phyloP scores from a whole-genome alignment of 192 early-diverging fungal species.

The Backusella morwellensis region DNA sequence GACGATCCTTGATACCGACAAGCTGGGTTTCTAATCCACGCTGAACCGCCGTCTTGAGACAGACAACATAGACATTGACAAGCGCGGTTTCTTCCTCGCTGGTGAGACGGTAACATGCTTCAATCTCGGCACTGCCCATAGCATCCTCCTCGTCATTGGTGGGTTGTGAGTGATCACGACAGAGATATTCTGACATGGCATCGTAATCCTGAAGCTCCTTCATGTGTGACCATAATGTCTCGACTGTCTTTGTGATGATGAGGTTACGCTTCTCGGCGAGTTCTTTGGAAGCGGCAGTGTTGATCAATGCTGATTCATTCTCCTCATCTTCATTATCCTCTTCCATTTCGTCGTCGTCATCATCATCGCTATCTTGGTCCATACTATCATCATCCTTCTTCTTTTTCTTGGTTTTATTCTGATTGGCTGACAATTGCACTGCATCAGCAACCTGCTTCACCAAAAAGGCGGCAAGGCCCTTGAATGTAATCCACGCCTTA shows the following conservation, averaged over 20 bases:
- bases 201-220: constrained; percentile 44
- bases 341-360: not conserved
- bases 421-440: not conserved
- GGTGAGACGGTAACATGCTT: constrained; percentile 41
- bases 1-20: not conserved
- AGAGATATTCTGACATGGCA: constrained; percentile 49
- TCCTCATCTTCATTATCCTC: not conserved
- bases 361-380: not conserved
- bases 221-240: constrained; percentile 19
- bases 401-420: not conserved
- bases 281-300: not conserved
- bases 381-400: not conserved
- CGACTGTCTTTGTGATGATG: constrained; percentile 14
- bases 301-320: not conserved
- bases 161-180: constrained; percentile 22
- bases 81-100: constrained; percentile 56
- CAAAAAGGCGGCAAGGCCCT: constrained; percentile 44
- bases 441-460: constrained; percentile 34
- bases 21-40: constrained; percentile 14
- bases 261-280: not conserved
- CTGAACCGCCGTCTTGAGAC: constrained; percentile 30
- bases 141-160: not conserved
- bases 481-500: constrained; percentile 44
- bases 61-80: constrained; percentile 45
- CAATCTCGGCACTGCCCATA: constrained; percentile 2